A percentile compares a stretch with the other conserved stretches of the same genome.
Conservation (phyloP, 2,329 filamentous ascomycete genomes). For the Penicillium sp. region DNA sequence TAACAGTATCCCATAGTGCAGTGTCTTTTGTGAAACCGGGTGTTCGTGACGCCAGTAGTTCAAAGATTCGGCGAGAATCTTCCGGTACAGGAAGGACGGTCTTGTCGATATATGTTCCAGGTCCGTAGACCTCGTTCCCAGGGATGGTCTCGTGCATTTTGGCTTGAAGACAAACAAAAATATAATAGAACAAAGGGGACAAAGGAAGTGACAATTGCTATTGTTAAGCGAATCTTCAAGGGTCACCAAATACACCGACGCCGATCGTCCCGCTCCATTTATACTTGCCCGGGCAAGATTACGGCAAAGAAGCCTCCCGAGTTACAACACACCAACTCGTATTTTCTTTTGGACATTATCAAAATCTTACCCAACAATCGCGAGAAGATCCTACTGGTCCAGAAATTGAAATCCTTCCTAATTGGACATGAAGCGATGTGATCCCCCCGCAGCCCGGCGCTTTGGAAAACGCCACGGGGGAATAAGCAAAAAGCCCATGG, state of each 20-base stretch:
- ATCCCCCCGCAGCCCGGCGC: not conserved
- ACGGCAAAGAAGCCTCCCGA: not conserved
- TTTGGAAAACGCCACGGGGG: not conserved
- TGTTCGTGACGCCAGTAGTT: conserved; percentile 38
- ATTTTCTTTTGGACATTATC: not conserved
- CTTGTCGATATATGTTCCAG: conserved; percentile 44
- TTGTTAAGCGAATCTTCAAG: not conserved
- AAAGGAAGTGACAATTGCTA: not conserved
- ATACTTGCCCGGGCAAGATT: not conserved
- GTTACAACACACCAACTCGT: not conserved
- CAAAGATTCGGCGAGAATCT: conserved; percentile 42
- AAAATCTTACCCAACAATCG: not conserved
- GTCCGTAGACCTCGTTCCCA: conserved; percentile 38
- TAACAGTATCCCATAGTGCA: conserved; percentile 31
- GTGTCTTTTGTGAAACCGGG: conserved; percentile 44
- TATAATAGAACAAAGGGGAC: not conserved
- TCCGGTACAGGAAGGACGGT: conserved; percentile 38
- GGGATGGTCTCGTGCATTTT: conserved; percentile 16
- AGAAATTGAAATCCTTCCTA: not conserved
- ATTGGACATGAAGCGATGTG: not conserved
- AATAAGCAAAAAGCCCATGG: not conserved
- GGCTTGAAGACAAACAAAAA: not conserved
- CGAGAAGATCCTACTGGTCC: not conserved
- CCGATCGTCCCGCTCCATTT: not conserved
- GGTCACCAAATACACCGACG: not conserved